These are phyloP conservation scores for Dalechampia spathulata DNA, from an alignment of 441 rosid genomes.

Conservation along the genomic window DNA sequence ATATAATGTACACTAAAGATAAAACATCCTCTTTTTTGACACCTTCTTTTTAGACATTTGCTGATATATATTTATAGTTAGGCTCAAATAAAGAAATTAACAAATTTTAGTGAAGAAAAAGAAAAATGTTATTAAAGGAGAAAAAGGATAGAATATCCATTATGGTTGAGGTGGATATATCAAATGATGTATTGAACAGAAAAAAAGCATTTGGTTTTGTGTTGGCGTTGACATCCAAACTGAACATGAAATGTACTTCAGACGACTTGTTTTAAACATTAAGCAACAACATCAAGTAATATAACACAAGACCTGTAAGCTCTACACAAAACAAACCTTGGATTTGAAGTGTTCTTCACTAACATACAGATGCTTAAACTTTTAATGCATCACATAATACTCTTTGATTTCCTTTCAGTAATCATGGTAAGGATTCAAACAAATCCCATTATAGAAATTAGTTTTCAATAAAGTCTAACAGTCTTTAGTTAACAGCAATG, in stretches of 20 bases:
- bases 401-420: not conserved
- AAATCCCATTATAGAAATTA: not conserved
- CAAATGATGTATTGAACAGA: slow-evolving; percentile 1
- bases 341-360: not conserved
- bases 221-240: not conserved
- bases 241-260: not conserved
- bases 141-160: not conserved
- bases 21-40: not conserved
- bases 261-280: slow-evolving; percentile 6
- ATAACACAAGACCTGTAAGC: not conserved
- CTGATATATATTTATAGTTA: not conserved
- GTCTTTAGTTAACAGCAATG: too few relatives aligned
- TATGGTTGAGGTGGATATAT: slow-evolving; percentile 2
- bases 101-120: not conserved
- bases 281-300: not conserved
- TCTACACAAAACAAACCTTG: not conserved
- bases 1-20: not conserved
- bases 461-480: too few relatives aligned
- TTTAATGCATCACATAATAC: not conserved
- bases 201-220: not conserved
- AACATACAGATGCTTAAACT: not conserved
- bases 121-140: not conserved
- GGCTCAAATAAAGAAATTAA: slow-evolving; percentile 1
- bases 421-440: not conserved
- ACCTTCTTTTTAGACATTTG: not conserved